phyloP scores from a whole-genome alignment of 441 rosid genomes.

The Populus hybrid region DNA sequence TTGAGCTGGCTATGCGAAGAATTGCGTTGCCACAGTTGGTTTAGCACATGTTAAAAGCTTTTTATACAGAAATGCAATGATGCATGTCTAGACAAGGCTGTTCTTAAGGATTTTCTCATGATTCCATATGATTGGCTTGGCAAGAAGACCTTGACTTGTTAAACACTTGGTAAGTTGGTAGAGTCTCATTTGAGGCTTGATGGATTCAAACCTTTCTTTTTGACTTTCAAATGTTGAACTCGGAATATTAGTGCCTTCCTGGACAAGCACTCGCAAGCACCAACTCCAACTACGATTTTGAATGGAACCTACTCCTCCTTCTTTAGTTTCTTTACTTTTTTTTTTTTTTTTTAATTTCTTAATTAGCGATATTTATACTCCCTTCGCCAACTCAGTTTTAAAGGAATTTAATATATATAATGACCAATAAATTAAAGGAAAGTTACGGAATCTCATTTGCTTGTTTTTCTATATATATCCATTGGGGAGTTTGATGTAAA shows the following conservation, averaged over 20 bases:
- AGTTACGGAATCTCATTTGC: background rate
- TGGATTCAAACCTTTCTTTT: background rate
- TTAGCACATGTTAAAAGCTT: background rate
- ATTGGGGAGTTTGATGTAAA: background rate
- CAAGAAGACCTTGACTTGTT: background rate
- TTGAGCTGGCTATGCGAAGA: background rate
- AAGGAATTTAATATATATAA: background rate
- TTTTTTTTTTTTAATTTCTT: no score
- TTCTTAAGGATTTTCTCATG: background rate
- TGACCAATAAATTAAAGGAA: background rate
- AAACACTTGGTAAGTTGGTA: background rate
- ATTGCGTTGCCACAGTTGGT: background rate
- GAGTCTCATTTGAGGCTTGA: background rate
- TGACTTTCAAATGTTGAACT: background rate
- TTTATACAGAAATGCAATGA: background rate
- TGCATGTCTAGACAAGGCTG: background rate
- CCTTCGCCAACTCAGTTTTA: background rate
- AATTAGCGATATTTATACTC: background rate
- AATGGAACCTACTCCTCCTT: background rate
- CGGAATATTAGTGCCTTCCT: background rate
- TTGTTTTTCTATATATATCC: background rate
- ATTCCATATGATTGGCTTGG: background rate
- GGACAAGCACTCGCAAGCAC: background rate
- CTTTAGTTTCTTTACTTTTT: no score
- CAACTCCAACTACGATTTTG: no score